These are phyloP conservation scores for Primulina huaijiensis DNA, from an alignment of 257 asterid genomes.

Conservation along the genomic window DNA sequence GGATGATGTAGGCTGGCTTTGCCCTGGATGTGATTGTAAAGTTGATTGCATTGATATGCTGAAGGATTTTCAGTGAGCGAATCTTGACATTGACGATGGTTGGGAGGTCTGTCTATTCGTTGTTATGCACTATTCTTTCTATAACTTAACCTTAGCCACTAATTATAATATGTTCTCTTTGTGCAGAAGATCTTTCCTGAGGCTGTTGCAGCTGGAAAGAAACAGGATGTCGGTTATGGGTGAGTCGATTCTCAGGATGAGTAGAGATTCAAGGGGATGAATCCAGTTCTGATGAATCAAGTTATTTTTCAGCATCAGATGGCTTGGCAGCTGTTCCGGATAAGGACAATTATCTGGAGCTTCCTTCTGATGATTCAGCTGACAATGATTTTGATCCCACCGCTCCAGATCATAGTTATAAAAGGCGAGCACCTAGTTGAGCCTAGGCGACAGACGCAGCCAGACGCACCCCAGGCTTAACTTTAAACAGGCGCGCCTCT, in stretches of 20 bases:
- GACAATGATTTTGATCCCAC: slow-evolving; percentile 83
- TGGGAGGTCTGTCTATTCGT: slow-evolving; percentile 80
- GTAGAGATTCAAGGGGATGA: slow-evolving; percentile 45
- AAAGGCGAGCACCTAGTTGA: too few species aligned
- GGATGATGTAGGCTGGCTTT: slow-evolving; percentile 95
- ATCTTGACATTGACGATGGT: slow-evolving; percentile 54
- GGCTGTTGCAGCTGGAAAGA: slow-evolving; percentile 82
- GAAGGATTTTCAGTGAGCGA: slow-evolving; percentile 64
- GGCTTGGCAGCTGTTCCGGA: slow-evolving; percentile 36
- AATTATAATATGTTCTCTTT: slow-evolving; percentile 26
- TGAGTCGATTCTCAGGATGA: slow-evolving; percentile 85
- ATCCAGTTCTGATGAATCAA: slow-evolving; percentile 63
- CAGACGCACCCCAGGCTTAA: too few species aligned
- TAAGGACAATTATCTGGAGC: slow-evolving; percentile 39
- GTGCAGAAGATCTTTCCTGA: slow-evolving; percentile 90
- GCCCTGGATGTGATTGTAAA: slow-evolving; percentile 99
- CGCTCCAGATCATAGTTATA: slow-evolving; percentile 31
- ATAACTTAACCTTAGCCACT: slow-evolving; percentile 30
- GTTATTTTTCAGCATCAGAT: slow-evolving; percentile 56
- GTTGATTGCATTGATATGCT: slow-evolving; percentile 77
- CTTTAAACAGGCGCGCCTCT: too few species aligned
- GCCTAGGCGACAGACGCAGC: too few species aligned
- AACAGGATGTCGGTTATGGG: slow-evolving; percentile 50
- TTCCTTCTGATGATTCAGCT: slow-evolving; percentile 92
- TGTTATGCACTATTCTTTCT: slow-evolving; percentile 20